Evolutionary conservation across 2,329 filamentous ascomycete species (phyloP).

Genomic region (Microdochium trichocladiopsis): DNA sequence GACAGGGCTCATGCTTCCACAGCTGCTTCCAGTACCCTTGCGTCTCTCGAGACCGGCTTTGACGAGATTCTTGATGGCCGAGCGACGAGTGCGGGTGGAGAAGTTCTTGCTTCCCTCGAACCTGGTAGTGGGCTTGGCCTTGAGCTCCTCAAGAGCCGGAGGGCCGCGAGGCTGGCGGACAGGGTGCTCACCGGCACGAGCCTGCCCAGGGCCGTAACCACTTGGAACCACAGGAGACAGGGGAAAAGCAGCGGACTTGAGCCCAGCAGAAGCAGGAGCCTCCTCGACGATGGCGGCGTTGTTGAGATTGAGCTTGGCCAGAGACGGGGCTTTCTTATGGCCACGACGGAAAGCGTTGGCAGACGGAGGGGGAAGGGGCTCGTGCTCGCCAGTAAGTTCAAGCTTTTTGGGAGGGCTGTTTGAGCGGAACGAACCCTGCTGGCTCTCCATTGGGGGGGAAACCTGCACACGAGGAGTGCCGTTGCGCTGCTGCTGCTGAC

Average conservation of each 20-base stretch:
- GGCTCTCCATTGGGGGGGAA: conserved; percentile 61
- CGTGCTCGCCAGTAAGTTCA: conserved; percentile 59
- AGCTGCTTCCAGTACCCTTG: conserved; percentile 62
- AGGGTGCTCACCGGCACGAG: conserved; percentile 88
- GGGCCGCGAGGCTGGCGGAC: conserved; percentile 88
- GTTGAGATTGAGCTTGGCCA: conserved; percentile 49
- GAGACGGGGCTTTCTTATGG: conserved; percentile 83
- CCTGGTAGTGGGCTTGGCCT: conserved; percentile 82
- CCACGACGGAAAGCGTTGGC: conserved; percentile 88
- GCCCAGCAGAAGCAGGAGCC: conserved; percentile 53
- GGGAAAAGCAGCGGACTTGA: conserved; percentile 76
- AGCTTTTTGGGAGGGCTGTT: conserved; percentile 59
- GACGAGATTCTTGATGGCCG: conserved; percentile 85
- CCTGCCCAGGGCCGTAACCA: conserved; percentile 87
- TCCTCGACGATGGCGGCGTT: conserved; percentile 21
- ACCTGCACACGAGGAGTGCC: conserved; percentile 71
- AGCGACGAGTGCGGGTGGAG: conserved; percentile 82
- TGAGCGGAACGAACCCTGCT: conserved; percentile 49
- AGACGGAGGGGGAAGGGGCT: conserved; percentile 76
- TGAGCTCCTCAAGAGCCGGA: conserved; percentile 84
- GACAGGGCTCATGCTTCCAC: conserved; percentile 79
- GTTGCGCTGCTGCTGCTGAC: conserved; percentile 39
- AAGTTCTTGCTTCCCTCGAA: conserved; percentile 98
- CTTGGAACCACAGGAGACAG: conserved; percentile 68
- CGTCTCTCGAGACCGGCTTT: conserved; percentile 84